A percentile compares a stretch with the other conserved stretches of the same genome.
Evolutionary conservation across 768 basidiomycete genomes (phyloP).

Genomic region (Galerina marginata): DNA sequence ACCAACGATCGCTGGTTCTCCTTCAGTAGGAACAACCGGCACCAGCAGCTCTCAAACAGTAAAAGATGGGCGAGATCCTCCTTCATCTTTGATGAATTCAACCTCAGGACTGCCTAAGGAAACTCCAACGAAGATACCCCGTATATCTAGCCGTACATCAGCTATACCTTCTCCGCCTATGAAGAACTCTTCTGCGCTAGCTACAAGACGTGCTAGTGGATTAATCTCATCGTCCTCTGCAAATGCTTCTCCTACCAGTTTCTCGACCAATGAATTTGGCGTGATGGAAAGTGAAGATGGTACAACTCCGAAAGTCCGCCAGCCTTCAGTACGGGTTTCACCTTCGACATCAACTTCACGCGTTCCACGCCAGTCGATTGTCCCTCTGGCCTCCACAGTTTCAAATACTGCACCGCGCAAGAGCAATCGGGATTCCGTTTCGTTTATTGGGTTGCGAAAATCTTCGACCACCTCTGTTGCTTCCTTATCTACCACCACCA

Average conservation of each 20-base stretch:
- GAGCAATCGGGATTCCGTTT: conserved; percentile 78
- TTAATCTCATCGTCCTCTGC: conserved; percentile 58
- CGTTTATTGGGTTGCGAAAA: conserved; percentile 79
- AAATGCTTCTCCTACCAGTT: conserved; percentile 66
- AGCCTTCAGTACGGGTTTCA: conserved; percentile 67
- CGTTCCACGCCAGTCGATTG: conserved; percentile 67
- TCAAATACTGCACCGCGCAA: conserved; percentile 56
- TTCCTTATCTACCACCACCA: conserved; percentile 61
- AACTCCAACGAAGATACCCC: conserved; percentile 92
- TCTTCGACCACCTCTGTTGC: conserved; percentile 83
- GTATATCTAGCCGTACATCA: conserved; percentile 86
- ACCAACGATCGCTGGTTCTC: conserved; percentile 93
- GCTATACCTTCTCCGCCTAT: conserved; percentile 74
- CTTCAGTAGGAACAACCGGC: conserved; percentile 76
- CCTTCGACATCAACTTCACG: conserved; percentile 62
- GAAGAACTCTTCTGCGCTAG: conserved; percentile 55
- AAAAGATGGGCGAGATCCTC: conserved; percentile 63
- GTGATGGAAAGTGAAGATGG: conserved; percentile 70
- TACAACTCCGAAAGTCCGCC: conserved; percentile 55
- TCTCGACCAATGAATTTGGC: conserved; percentile 77
- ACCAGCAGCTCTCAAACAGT: conserved; percentile 49
- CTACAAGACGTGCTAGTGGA: conserved; percentile 68
- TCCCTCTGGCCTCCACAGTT: conserved; percentile 44
- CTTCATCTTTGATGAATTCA: conserved; percentile 58
- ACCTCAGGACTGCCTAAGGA: conserved; percentile 67